phyloP scores from a whole-genome alignment of 345 rosid species.

The Sonneratia caseolaris region DNA sequence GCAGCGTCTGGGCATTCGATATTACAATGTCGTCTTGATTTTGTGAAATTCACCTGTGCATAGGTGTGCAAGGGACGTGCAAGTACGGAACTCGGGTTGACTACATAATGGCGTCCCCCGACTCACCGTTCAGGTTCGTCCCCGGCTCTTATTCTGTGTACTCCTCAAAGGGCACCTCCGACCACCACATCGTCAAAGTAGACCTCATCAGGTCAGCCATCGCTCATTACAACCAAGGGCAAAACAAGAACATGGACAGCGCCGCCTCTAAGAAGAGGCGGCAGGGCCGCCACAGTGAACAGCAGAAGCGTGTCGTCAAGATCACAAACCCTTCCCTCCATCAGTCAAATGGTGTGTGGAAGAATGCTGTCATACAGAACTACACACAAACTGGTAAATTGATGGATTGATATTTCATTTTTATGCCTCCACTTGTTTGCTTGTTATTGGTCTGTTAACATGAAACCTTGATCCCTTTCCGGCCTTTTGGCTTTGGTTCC shows the following conservation, averaged over 20 bases:
- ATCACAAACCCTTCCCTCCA: constrained; percentile 23
- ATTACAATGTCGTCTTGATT: background rate
- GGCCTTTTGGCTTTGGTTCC: background rate
- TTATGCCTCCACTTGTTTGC: background rate
- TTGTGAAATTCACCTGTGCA: background rate
- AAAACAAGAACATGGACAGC: background rate
- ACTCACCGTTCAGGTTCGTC: constrained; percentile 61
- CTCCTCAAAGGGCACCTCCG: constrained; percentile 93
- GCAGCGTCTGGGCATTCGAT: too few relatives aligned
- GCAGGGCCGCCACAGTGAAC: constrained; percentile 5
- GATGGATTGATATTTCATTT: background rate
- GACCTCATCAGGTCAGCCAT: constrained; percentile 33
- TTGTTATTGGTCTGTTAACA: background rate
- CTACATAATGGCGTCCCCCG: constrained; percentile 70
- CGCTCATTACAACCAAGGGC: constrained; percentile 7
- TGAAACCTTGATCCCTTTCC: too few relatives aligned
- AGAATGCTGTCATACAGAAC: constrained; percentile 7
- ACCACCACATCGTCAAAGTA: constrained; percentile 91
- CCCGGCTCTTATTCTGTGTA: constrained; percentile 83
- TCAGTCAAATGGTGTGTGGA: constrained; percentile 55
- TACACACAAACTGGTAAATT: background rate
- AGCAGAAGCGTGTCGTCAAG: constrained; percentile 37
- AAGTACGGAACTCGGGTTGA: constrained; percentile 92
- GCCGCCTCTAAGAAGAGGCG: constrained; percentile 12
- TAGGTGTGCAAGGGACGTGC: constrained; percentile 97